phyloP scores from a whole-genome alignment of 140 eudicot genomes.

The Cichorium intybus region DNA sequence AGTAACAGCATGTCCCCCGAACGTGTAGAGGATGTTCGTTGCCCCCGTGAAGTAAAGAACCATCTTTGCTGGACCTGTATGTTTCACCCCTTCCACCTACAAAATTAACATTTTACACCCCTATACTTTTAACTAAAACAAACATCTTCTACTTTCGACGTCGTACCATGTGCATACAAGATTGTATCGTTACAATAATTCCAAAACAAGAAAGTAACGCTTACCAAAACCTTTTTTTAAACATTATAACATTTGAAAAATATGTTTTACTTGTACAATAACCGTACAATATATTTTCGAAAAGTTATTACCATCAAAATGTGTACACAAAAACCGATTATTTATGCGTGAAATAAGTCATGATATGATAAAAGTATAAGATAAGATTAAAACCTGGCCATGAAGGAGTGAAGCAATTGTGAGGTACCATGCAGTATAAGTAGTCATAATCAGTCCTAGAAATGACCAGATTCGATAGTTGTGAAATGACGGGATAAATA shows the following conservation, averaged over 20 bases:
- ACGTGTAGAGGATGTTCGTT: slow-evolving; percentile 91
- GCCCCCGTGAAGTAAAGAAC: slow-evolving; percentile 96
- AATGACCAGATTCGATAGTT: slow-evolving; percentile 97
- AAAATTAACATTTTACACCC: slow-evolving; percentile 16
- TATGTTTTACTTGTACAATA: background rate
- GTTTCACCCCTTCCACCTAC: slow-evolving; percentile 94
- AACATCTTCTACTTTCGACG: background rate
- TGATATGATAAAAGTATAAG: background rate
- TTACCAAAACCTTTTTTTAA: background rate
- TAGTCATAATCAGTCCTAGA: slow-evolving; percentile 90
- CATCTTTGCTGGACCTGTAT: slow-evolving; percentile 91
- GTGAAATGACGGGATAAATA: slow-evolving; percentile 93
- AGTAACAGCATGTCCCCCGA: slow-evolving; percentile 99
- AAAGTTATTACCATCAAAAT: background rate
- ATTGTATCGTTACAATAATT: background rate
- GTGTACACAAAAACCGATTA: background rate
- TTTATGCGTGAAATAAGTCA: background rate
- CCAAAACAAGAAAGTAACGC: background rate
- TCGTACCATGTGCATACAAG: background rate
- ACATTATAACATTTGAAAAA: background rate
- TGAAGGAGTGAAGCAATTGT: slow-evolving; percentile 87
- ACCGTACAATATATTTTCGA: background rate
- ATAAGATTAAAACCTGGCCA: slow-evolving; percentile 65
- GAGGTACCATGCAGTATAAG: slow-evolving; percentile 98
- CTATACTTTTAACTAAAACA: background rate